These are phyloP conservation scores for Ilyonectria robusta DNA, from an alignment of 2,329 filamentous ascomycete species.

Conservation along the genomic window DNA sequence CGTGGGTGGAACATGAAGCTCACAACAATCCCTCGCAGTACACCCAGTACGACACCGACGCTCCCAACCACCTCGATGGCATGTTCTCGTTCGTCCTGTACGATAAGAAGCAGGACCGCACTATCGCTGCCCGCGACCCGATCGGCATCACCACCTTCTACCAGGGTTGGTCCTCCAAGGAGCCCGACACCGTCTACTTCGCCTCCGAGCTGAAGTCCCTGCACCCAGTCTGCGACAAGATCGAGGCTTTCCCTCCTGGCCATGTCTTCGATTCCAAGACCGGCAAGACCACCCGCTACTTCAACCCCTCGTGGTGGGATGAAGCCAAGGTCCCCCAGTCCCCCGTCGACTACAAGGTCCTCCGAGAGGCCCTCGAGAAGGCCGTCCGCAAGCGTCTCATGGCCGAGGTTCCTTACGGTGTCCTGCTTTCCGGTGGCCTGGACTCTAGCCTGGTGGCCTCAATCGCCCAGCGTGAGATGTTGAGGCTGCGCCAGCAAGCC, in stretches of 20 bases:
- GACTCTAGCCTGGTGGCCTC: constrained; percentile 96
- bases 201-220: constrained; percentile 97
- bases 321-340: constrained; percentile 81
- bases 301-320: constrained; percentile 94
- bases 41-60: constrained; percentile 90
- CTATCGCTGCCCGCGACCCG: constrained; percentile 93
- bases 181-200: constrained; percentile 91
- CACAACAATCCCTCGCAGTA: constrained; percentile 71
- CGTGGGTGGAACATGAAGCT: constrained; percentile 25
- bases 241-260: constrained; percentile 93
- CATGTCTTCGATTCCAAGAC: constrained; percentile 97
- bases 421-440: constrained; percentile 92
- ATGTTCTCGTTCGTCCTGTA: constrained; percentile 99
- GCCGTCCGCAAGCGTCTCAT: constrained; percentile 97
- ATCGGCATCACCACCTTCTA: constrained; percentile 99
- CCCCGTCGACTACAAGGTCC: constrained; percentile 85
- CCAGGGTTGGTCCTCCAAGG: constrained; percentile 89
- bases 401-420: constrained; percentile 98
- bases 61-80: constrained; percentile 93
- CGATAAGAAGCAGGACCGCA: constrained; percentile 93
- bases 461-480: constrained; percentile 93
- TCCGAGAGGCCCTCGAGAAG: constrained; percentile 88
- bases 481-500: constrained; percentile 79
- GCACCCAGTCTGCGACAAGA: constrained; percentile 93
- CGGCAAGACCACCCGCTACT: constrained; percentile 87